Base-by-base conservation (phyloP, 176 grass and related monocot species). In the Ensete ventricosum region DNA sequence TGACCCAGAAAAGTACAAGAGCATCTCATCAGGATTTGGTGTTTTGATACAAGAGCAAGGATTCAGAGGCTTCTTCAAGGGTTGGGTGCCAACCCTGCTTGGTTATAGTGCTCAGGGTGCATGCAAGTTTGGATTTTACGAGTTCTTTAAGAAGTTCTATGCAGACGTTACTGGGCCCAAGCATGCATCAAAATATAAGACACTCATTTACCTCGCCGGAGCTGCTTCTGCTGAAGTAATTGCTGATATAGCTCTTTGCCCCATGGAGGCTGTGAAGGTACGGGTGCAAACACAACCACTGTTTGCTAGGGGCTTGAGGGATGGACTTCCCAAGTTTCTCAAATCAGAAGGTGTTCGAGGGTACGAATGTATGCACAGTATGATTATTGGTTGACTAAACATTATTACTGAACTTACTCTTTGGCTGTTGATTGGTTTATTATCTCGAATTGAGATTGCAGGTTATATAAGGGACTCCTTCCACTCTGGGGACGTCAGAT, bases 41-140 rank as follows among this genome's bases (percentile, higher is more conserved):
- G 62, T 97, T 29, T 54, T 97, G 48, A 65, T 93, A 43, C 87
- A 79, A 71, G 94, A 93, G 72, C 88, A 97, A 80, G 94, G 94
- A 16, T 54, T 88, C 2, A 70, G 88, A 70, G 85, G 90, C 27
- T 85, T 97, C 62, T 97, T 93, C 89, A 90, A 48, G 65, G 94
- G 94, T 64, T 97, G 94, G 94, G 81, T 87, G 72, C 87, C 90
- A 57, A 97, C 94, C 8, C 75, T 93, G 62, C 84, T 93, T 73
- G 90, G 94, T 55, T 97, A 97, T 65, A 86, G 94, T 24, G 71
- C 87, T 55, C 94, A 93, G 67, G 94, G 94, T 16, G 87, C 83
- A 50, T 91, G 81, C 85, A 97, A 97, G 79, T 97, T 87, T 81
- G 94, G 94, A 68, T 90, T 93, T 65, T 97, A 97, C 22, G 94